Percentiles rank a stretch among this genome's conserved stretches.
Evolutionary conservation across 2,329 filamentous ascomycete genomes (phyloP).

Genomic region (Colletotrichum gigasporum): DNA sequence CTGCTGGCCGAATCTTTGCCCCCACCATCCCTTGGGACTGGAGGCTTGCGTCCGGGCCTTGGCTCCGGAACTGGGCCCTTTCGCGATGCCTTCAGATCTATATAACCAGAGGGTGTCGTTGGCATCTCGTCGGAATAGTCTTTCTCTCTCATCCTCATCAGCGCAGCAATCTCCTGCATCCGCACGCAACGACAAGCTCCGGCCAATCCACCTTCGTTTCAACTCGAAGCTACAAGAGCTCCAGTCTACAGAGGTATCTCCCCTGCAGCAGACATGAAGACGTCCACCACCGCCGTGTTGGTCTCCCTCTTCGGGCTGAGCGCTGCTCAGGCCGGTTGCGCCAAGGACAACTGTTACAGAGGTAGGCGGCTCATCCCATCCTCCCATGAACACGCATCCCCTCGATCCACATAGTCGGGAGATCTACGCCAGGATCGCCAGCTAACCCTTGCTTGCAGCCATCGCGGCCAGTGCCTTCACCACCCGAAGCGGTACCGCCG

Average conservation of each 20-base stretch:
- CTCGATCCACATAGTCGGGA: not conserved
- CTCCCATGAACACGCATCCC: not conserved
- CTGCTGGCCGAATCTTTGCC: not conserved
- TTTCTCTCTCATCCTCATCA: constrained; percentile 14
- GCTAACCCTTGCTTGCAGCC: constrained; percentile 7
- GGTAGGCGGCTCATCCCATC: constrained; percentile 9
- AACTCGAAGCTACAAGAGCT: constrained; percentile 16
- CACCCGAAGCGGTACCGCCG: constrained; percentile 21
- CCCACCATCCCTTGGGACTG: constrained; percentile 26
- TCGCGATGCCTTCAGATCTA: not conserved
- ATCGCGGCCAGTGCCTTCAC: constrained; percentile 23
- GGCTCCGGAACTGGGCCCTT: not conserved
- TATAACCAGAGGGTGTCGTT: constrained; percentile 3
- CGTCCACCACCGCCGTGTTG: constrained; percentile 27
- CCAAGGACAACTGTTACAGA: constrained; percentile 30
- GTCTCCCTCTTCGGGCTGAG: constrained; percentile 28
- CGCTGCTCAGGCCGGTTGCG: constrained; percentile 26
- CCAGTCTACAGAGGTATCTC: constrained; percentile 10
- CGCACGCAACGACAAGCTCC: constrained; percentile 20
- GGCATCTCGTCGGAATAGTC: not conserved
- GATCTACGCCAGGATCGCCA: not conserved
- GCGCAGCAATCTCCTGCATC: constrained; percentile 29
- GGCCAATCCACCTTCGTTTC: constrained; percentile 16
- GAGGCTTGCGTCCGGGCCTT: not conserved
- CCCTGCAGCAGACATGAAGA: constrained; percentile 23